Evolutionary conservation across 1,284 basidiomycete genomes (phyloP).

Genomic region (Moesziomyces sp.): DNA sequence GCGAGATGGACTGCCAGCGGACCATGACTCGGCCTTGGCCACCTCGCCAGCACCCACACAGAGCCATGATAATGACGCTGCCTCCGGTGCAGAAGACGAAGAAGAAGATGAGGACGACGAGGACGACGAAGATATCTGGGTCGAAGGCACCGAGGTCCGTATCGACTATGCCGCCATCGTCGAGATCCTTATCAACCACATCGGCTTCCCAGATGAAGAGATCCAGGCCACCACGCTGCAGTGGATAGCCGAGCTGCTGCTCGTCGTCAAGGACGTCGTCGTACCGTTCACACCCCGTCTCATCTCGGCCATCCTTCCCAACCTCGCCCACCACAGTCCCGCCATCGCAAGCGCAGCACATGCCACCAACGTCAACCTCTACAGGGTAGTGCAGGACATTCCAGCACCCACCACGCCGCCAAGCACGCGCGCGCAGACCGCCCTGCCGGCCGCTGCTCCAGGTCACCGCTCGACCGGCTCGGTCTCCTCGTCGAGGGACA

Average conservation of each 20-base stretch:
- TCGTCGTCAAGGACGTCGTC: slow-evolving; percentile 88
- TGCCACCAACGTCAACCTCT: slow-evolving; percentile 85
- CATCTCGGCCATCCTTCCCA: slow-evolving; percentile 90
- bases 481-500: slow-evolving; percentile 23
- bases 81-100: slow-evolving; percentile 9
- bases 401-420: slow-evolving; percentile 76
- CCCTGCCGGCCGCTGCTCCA: slow-evolving; percentile 68
- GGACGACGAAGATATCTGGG: slow-evolving; percentile 75
- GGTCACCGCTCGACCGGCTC: slow-evolving; percentile 28
- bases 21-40: slow-evolving; percentile 3
- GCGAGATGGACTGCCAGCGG: neutral
- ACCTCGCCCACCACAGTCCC: slow-evolving; percentile 88
- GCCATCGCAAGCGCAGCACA: slow-evolving; percentile 89
- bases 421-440: slow-evolving; percentile 54
- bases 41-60: neutral
- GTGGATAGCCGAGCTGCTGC: slow-evolving; percentile 92
- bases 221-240: slow-evolving; percentile 73
- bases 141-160: slow-evolving; percentile 90
- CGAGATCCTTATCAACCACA: slow-evolving; percentile 90
- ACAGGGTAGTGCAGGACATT: slow-evolving; percentile 84
- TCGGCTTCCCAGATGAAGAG: slow-evolving; percentile 76
- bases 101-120: slow-evolving; percentile 53
- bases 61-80: neutral
- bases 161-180: slow-evolving; percentile 92
- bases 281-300: slow-evolving; percentile 93